Base-by-base conservation (phyloP, 1,284 basidiomycete genomes). In the Heterobasidion parviporum region DNA sequence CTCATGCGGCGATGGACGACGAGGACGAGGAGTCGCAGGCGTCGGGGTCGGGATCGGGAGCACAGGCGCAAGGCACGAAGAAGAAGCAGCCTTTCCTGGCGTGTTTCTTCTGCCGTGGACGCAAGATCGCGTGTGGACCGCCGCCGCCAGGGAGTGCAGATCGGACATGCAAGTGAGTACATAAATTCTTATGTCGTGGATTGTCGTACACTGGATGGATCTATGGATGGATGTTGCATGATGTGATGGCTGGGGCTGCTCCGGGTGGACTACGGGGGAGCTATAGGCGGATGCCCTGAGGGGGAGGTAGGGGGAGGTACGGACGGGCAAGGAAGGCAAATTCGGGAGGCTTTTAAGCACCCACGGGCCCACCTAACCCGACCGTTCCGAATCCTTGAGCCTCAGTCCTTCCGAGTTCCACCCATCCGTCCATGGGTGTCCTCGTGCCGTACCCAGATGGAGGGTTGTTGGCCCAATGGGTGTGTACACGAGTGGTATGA, bases 121-220 rank as follows among this genome's bases (percentile, higher is more conserved):
- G 74, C 53, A 77, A 77, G 68, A 76, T 76, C 54, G 74, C 74
- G 14, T 77, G 75, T 61, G 70, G 73, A 33, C 70, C 71, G 33
- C 72, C 73, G 41, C 62, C 67, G 33, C 68, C 69, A 46, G 71
- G 64, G 32, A 67, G 64, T 43, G 59, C 60, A 54, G 70, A 72
- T 59, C 66, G 66, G 45, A 71, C 68, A 1, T 76, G 74, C 74
- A 73, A 72, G 74, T 76, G 62, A 63, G 73, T 70, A 44, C 41
- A 14, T 16, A 44, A 6, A 12, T 44, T 6, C 41, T 6, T 6
- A 12, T 44, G 41, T 44, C 16, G 14, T 44, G 14, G 12, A 44
- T 16, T 44, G 41, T 44, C 14, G 3, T 14, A 44, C 12, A 14
- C 41, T 14, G 41, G 12, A 14, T 44, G 16, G 12, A 44, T 44